Base-by-base conservation (phyloP, 2,329 filamentous ascomycete genomes). In the Rutstroemia sp. region DNA sequence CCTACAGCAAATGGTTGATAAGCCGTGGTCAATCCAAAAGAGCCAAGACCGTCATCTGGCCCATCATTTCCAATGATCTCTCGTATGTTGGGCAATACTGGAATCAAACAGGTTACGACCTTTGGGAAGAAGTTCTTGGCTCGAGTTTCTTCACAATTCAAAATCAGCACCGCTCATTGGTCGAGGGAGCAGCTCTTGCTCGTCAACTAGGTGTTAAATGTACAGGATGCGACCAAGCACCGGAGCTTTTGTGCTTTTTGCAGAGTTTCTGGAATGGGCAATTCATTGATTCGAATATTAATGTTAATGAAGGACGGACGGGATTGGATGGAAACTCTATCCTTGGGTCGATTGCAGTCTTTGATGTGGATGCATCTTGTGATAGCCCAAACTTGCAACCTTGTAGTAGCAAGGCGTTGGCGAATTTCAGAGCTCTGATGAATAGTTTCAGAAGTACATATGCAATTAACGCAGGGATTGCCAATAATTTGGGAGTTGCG, bases 41-140 rank as follows among this genome's bases (percentile, higher is more conserved):
- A 23, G 76, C 74, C 1, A 67, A 69, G 14, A 67, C 70, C 17
- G 83, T 86, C 64, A 74, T 81, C 12, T 92, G 87, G 87, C 88
- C 88, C 2, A 75, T 92, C 51, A 80, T 91, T 44, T 74, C 77
- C 36, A 92, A 91, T 61, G 89, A 94, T 63, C 75, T 94, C 34
- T 78, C 77, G 48, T 94, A 92, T 60, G 83, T 89, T 7, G 79
- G 82, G 0, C 81, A 88, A 65, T 88, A 89, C 73, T 88, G 85
- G 83, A 81, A 78, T 57, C 70, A 75, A 60, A 77, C 76, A 5
- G 76, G 76, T 0, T 92, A 84, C 65, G 89, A 95, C 68, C 77
- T 94, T 5, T 94, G 89, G 89, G 89, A 95, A 68, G 89, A 94
- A 69, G 80, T 89, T 6, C 76, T 78, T n/a, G 87, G 87, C 48